Conservation (phyloP, 805 yeast genomes). For the Ogataea minuta region DNA sequence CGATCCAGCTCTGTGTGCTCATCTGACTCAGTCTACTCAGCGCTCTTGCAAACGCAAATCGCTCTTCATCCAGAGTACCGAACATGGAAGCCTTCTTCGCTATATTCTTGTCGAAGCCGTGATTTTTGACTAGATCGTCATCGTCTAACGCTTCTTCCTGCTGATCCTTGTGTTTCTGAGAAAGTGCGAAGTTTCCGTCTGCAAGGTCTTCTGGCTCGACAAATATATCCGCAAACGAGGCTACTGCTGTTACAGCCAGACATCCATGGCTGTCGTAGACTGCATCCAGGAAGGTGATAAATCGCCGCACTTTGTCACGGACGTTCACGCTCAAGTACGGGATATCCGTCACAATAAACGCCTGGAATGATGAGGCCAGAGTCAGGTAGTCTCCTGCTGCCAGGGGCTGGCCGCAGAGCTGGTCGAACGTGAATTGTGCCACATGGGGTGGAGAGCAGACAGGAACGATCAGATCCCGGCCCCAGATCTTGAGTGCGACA, state of each 20-base stretch:
- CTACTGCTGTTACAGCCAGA: slow-evolving; percentile 85
- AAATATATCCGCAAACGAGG: slow-evolving; percentile 78
- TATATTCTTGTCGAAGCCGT: slow-evolving; percentile 71
- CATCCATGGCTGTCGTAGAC: slow-evolving; percentile 89
- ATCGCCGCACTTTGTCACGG: slow-evolving; percentile 83
- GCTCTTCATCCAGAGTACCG: slow-evolving; percentile 83
- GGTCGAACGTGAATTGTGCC: slow-evolving; percentile 84
- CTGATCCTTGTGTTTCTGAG: slow-evolving; percentile 28
- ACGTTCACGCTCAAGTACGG: slow-evolving; percentile 78
- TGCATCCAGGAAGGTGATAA: slow-evolving; percentile 93
- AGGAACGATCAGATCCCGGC: slow-evolving; percentile 77
- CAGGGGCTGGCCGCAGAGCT: slow-evolving; percentile 81
- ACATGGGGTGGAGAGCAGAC: slow-evolving; percentile 71
- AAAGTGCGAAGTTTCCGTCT: slow-evolving; percentile 43
- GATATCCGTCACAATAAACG: slow-evolving; percentile 88
- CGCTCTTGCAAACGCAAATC: slow-evolving; percentile 96
- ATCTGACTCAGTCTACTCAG: slow-evolving; percentile 86
- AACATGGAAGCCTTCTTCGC: slow-evolving; percentile 75
- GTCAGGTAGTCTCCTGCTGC: slow-evolving; percentile 95
- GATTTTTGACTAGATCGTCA: slow-evolving; percentile 66
- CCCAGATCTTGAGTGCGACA: slow-evolving; percentile 70
- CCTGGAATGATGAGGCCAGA: slow-evolving; percentile 69
- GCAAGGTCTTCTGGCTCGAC: slow-evolving; percentile 72
- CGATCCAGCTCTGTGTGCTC: slow-evolving; percentile 90
- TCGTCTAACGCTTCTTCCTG: slow-evolving; percentile 39